These are phyloP conservation scores for Pythium aristosporum DNA, from an alignment of 352 stramenopile genomes.

Conservation along the genomic window DNA sequence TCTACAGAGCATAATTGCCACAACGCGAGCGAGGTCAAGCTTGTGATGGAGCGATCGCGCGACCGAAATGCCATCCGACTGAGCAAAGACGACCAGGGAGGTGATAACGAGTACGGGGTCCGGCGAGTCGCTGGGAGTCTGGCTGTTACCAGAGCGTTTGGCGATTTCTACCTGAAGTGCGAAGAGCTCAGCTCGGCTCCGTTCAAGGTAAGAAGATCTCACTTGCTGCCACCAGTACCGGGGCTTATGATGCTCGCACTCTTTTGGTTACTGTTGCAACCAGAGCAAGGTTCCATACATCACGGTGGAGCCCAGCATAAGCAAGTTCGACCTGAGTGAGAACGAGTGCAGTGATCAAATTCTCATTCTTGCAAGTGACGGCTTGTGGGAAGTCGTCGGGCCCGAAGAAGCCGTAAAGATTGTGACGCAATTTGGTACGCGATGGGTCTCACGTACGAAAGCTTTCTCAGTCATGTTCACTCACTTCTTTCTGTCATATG, in stretches of 20 bases:
- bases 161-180: conserved; percentile 94
- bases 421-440: conserved; percentile 66
- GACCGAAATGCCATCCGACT: conserved; percentile 85
- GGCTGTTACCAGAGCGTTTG: conserved; percentile 90
- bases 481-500: neutral
- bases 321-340: conserved; percentile 45
- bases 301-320: conserved; percentile 64
- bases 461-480: neutral
- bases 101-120: conserved; percentile 66
- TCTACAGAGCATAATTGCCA: conserved; percentile 61
- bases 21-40: conserved; percentile 48
- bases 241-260: conserved; percentile 6
- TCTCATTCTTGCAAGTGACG: conserved; percentile 80
- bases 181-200: conserved; percentile 88
- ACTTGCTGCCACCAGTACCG: too few species aligned
- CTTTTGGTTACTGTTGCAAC: neutral
- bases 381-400: conserved; percentile 78
- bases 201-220: conserved; percentile 75
- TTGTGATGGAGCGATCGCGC: conserved; percentile 61
- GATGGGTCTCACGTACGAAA: neutral
- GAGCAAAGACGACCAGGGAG: conserved; percentile 90
- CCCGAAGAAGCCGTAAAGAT: conserved; percentile 63
- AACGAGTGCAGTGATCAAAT: conserved; percentile 61
- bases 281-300: conserved; percentile 84
- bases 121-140: conserved; percentile 91